Conservation (phyloP, 495 filamentous ascomycete species). For the Podospora pseudopauciseta region DNA sequence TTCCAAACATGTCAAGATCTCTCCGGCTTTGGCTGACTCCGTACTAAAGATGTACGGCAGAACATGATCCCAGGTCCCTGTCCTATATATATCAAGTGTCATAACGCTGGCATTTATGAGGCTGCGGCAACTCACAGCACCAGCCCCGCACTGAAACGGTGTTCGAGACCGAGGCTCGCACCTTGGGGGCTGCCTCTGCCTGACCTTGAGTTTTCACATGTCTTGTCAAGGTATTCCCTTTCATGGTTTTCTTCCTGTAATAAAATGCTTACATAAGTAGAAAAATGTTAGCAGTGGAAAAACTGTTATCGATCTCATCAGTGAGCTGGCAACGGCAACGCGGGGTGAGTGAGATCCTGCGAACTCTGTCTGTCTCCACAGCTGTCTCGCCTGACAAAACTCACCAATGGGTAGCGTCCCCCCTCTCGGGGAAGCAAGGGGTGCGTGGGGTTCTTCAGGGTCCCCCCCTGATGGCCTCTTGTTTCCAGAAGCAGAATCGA, state of each 20-base stretch:
- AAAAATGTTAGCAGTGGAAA: not conserved
- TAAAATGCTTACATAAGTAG: not conserved
- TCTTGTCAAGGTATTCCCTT: too few relatives aligned
- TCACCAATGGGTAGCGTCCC: not conserved
- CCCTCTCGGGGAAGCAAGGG: not conserved
- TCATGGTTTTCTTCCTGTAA: not conserved
- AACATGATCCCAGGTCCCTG: not conserved
- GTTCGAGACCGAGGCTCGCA: not conserved
- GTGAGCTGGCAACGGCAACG: not conserved
- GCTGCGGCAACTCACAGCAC: not conserved
- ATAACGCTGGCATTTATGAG: not conserved
- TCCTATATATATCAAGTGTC: not conserved
- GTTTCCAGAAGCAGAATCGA: slow-evolving; percentile 8
- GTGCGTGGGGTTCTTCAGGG: not conserved
- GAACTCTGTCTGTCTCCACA: not conserved
- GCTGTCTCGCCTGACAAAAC: slow-evolving; percentile 4
- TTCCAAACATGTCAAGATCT: not conserved
- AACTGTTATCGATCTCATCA: not conserved
- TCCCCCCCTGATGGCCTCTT: not conserved
- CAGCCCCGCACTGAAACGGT: not conserved
- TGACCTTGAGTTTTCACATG: not conserved
- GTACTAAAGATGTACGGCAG: not conserved
- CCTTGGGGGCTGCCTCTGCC: not conserved
- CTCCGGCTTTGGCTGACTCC: not conserved
- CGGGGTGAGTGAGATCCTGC: not conserved